phyloP scores from a whole-genome alignment of 257 asterid genomes.

The Plectranthus barbatus region DNA sequence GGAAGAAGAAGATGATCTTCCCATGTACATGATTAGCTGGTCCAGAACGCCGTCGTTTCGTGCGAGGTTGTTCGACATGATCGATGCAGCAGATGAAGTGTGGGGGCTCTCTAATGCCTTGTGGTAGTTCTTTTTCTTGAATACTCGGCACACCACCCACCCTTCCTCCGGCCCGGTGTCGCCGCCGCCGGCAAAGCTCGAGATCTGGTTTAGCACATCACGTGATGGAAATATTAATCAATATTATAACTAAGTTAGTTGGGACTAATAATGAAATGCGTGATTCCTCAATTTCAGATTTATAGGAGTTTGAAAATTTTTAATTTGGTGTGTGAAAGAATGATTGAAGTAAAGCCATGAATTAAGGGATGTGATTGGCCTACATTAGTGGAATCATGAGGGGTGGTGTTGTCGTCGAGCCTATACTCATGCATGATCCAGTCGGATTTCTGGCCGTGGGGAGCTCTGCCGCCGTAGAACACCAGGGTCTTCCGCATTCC shows the following conservation, averaged over 20 bases:
- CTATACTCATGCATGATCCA: slow-evolving; percentile 96
- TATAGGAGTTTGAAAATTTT: no score
- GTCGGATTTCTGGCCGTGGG: slow-evolving; percentile 82
- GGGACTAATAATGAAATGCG: no score
- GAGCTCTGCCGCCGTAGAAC: slow-evolving; percentile 82
- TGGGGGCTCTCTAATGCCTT: slow-evolving; percentile 45
- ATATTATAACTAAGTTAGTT: no score
- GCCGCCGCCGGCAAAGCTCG: slow-evolving; percentile 2
- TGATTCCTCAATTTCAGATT: no score
- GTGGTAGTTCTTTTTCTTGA: slow-evolving; percentile 94
- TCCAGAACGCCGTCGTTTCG: slow-evolving; percentile 61
- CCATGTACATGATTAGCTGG: slow-evolving; percentile 72
- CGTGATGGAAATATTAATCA: no score
- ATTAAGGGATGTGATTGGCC: not conserved
- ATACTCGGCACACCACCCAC: slow-evolving; percentile 95
- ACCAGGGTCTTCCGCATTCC: slow-evolving; percentile 91
- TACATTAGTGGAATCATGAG: slow-evolving; percentile 21
- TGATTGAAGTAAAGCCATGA: not conserved
- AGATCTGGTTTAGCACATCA: not conserved
- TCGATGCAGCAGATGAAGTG: slow-evolving; percentile 17
- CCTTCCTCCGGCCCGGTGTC: slow-evolving; percentile 63
- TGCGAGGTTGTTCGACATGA: slow-evolving; percentile 6
- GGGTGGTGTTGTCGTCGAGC: slow-evolving; percentile 43
- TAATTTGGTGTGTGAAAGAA: no score
- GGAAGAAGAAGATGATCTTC: slow-evolving; percentile 29